Base-by-base conservation (phyloP, 2,329 filamentous ascomycete genomes). In the Purpureocillium lavendulum region DNA sequence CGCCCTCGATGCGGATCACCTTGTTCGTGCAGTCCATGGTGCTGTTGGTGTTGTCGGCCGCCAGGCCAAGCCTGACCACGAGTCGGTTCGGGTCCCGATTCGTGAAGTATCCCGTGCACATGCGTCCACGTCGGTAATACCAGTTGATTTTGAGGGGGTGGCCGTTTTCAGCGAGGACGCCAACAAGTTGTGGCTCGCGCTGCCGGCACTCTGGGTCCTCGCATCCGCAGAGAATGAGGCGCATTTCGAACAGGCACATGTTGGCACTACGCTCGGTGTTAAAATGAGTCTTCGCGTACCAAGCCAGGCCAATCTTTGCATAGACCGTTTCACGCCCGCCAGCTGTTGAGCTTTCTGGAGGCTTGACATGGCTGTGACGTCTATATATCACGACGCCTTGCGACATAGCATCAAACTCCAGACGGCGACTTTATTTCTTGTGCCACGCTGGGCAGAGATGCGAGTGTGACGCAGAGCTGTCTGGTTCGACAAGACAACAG, bases 11-110 rank as follows among this genome's bases (percentile, higher is more conserved):
- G 18, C 21, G 14, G 15, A 39, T 39, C 2, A 7, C n/a, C 30
- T 39, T 39, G 30, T 42, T 17, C n/a, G 14, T 36, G 30, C 44
- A 46, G 29, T 46, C 42, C 24, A 33, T 35, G 14, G 5, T 44
- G 29, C 33, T 42, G 44, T 46, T 46, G 24, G 16, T 26, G 30
- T 44, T 41, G 14, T 30, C 9, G 3, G 39, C 30, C 10, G 33
- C 24, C 42, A 46, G 42, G 14, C 44, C 42, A 8, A 34, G 34
- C 12, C 14, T 16, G 15, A 42, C 36, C 12, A 44, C 28, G 4
- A 42, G 37, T 1, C 42, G 33, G 9, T 46, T 14, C 2, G 42
- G 38, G 17, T 46, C 35, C 5, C 29, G 17, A 15, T 46, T 44
- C 11, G 4, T 15, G 28, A 42, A 46, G 24, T 32, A 38, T 7